Evolutionary conservation across 805 yeast genomes (phyloP).

Genomic region (Lipomyces spencermartinsiae): DNA sequence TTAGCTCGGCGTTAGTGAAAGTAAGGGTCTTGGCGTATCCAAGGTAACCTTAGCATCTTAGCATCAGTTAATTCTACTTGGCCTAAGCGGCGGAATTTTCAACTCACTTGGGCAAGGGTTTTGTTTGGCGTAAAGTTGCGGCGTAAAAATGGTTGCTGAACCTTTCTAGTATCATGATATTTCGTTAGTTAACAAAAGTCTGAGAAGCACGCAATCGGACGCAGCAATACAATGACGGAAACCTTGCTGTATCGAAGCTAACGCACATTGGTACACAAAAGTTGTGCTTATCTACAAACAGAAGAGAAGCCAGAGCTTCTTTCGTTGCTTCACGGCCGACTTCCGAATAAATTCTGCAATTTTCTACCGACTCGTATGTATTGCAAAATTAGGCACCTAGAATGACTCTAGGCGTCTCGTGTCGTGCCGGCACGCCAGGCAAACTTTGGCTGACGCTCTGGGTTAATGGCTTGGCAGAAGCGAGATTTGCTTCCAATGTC

Average conservation of each 20-base stretch:
- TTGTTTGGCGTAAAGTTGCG: not conserved
- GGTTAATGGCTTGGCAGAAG: too few relatives aligned
- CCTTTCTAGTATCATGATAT: not conserved
- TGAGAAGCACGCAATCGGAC: not conserved
- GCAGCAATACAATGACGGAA: not conserved
- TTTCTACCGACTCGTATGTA: too few relatives aligned
- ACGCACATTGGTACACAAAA: not conserved
- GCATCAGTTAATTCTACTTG: not conserved
- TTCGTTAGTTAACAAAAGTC: not conserved
- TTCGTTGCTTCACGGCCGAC: too few relatives aligned
- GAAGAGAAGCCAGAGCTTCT: too few relatives aligned
- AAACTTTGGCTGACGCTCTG: too few relatives aligned
- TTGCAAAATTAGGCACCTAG: too few relatives aligned
- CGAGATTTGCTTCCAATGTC: too few relatives aligned
- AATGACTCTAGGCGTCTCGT: too few relatives aligned
- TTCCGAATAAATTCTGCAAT: too few relatives aligned
- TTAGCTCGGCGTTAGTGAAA: not conserved
- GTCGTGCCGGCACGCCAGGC: too few relatives aligned
- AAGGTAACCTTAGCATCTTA: not conserved
- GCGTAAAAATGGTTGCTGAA: not conserved
- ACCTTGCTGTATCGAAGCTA: not conserved
- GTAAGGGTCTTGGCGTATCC: not conserved
- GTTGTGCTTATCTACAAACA: not conserved
- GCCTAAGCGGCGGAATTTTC: not conserved
- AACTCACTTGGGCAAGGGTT: not conserved